Conservation (phyloP, 2,329 filamentous ascomycete genomes). For the Aureobasidium sp. region DNA sequence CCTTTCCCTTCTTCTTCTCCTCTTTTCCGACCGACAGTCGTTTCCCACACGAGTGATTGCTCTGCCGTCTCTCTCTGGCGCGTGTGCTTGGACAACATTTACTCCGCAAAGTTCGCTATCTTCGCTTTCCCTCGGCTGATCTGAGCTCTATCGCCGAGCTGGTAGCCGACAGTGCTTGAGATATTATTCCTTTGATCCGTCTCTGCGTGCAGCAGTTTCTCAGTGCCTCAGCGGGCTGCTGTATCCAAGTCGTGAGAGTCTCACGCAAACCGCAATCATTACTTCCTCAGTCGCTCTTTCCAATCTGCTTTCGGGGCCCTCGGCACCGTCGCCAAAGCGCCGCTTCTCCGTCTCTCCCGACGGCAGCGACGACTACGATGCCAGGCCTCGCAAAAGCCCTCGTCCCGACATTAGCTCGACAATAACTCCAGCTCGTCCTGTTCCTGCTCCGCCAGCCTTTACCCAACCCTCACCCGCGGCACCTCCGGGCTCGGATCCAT, state of each 20-base stretch:
- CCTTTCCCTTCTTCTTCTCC: neutral
- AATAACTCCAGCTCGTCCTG: neutral
- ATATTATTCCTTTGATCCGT: conserved; percentile 14
- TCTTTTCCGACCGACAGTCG: neutral
- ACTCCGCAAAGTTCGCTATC: conserved; percentile 9
- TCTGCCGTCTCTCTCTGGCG: neutral
- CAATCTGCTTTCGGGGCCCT: conserved; percentile 15
- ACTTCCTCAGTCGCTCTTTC: conserved; percentile 13
- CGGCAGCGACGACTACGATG: conserved; percentile 12
- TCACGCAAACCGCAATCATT: conserved; percentile 16
- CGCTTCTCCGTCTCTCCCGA: conserved; percentile 12
- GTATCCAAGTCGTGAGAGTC: conserved; percentile 11
- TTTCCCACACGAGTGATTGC: neutral
- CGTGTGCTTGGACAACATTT: conserved; percentile 1
- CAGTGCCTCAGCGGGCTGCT: neutral
- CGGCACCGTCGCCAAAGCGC: conserved; percentile 13
- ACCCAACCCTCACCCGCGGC: neutral
- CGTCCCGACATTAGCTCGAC: conserved; percentile 2
- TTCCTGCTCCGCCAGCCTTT: neutral
- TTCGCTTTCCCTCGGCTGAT: conserved; percentile 14
- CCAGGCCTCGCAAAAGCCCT: conserved; percentile 11
- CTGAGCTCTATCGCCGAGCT: conserved; percentile 12
- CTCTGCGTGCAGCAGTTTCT: neutral
- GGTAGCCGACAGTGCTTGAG: neutral
- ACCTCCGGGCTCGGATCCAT: neutral